Conservation (phyloP, 2,329 filamentous ascomycete species). For the Boeremia exigua region DNA sequence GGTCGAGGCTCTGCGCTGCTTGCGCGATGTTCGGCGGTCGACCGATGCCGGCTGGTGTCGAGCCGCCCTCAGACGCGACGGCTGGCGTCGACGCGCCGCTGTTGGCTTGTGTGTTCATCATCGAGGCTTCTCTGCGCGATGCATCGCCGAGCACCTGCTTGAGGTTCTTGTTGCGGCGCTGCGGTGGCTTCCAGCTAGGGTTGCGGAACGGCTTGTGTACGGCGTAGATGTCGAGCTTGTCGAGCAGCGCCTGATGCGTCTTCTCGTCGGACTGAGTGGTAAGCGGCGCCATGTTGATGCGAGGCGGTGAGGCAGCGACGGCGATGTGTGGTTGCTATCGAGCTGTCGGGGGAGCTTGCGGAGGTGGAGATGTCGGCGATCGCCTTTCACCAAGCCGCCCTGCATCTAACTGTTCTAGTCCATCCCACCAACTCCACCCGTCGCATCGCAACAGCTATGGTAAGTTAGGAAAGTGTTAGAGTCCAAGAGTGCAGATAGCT, state of each 20-base stretch:
- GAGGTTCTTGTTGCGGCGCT: conserved; percentile 98
- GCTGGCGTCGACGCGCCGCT: conserved; percentile 76
- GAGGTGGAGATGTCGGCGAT: conserved; percentile 28
- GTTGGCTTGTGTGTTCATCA: conserved; percentile 81
- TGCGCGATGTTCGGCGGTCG: conserved; percentile 74
- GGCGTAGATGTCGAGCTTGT: conserved; percentile 88
- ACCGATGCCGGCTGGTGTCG: conserved; percentile 68
- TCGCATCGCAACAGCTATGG: conserved; percentile 34
- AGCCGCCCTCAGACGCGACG: conserved; percentile 44
- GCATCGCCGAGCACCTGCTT: conserved; percentile 94
- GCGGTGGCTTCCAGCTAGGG: conserved; percentile 85
- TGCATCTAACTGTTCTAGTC: conserved; percentile 36
- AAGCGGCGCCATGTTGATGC: conserved; percentile 60
- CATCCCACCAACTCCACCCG: conserved; percentile 31
- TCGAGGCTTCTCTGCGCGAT: conserved; percentile 85
- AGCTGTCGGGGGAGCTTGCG: conserved; percentile 23
- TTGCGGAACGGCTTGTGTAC: conserved; percentile 91
- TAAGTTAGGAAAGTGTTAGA: conserved; percentile 15
- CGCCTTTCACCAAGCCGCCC: conserved; percentile 24
- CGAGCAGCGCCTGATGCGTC: conserved; percentile 80
- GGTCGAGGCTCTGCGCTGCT: conserved; percentile 83
- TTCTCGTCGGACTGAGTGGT: conserved; percentile 78
- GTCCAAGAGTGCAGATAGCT: neutral
- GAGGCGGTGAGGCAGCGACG: neutral
- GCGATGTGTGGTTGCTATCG: conserved; percentile 6